phyloP scores from a whole-genome alignment of 148 eudicot species.

The Diospyros kaki region DNA sequence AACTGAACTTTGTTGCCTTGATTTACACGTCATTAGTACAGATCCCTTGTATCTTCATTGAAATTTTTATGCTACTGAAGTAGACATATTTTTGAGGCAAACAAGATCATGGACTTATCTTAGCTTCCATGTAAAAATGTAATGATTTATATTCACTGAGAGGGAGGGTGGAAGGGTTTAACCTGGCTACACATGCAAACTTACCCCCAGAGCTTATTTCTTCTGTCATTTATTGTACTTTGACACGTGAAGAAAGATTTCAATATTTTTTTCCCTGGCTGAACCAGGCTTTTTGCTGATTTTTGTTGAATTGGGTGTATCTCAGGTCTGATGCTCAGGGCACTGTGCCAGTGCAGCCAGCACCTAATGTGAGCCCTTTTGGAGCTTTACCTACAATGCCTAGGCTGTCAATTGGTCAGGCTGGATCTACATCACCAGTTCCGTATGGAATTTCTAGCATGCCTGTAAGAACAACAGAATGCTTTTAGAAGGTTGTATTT shows the following conservation, averaged over 20 bases:
- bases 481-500: neutral
- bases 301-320: neutral
- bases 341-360: conserved; percentile 20
- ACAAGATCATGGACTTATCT: neutral
- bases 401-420: conserved; percentile 21
- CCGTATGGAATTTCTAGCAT: conserved; percentile 63
- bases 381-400: conserved; percentile 29
- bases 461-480: conserved; percentile 40
- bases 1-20: neutral
- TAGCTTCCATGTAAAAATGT: neutral
- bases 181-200: too few relatives aligned
- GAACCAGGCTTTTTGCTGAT: neutral
- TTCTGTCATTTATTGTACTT: conserved; percentile 1
- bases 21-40: neutral
- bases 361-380: conserved; percentile 42
- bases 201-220: neutral
- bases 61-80: neutral
- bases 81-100: neutral
- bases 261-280: neutral
- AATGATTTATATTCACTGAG: too few relatives aligned
- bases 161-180: too few relatives aligned
- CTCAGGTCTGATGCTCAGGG: conserved; percentile 15
- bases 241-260: neutral
- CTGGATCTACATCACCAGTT: conserved; percentile 20
- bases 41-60: neutral